Evolutionary conservation across 1,139 yeast species (phyloP), one percentile per base, ranked within the genome.

Genomic region (Scheffersomyces quercinus): DNA sequence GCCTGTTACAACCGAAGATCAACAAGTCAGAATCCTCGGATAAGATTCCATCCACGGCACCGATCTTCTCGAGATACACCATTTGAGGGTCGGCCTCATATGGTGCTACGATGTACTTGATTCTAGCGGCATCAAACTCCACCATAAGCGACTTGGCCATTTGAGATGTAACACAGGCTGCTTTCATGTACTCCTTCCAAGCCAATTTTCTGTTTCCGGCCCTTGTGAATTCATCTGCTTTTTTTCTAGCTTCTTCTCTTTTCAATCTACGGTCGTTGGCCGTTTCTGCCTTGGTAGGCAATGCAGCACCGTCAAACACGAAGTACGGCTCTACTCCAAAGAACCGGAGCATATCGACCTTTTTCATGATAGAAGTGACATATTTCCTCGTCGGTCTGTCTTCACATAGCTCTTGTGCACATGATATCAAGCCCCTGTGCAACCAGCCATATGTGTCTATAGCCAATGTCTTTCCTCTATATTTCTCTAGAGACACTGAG

Each of bases 41-140:
- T 9, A 95, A 73, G 7, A 95, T 87, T 0, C 95, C 99, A 50
- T 89, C 86, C 8, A 90, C 95, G 1, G 80, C 45, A 0, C 95
- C 95, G 0, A 68, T 54, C 46, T 81, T 81, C 60, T 93, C 99
- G 39, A 95, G 72, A 56, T 85, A 89, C 6, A 93, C 98, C 85
- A 95, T 81, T 62, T 95, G 99, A 0, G 99, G 88, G 62, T 95
- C 99, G 0, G 99, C 99, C 66, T 95, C 99, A 60, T 90, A 95
- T 0, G 99, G 99, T 0, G 99, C 99, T 8, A 95, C 99, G 13
- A 93, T 80, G 56, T 81, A 93, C 49, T 75, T 76, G 38, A 95
- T 81, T 1, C 68, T 65, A 39, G 76, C 70, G n/a, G 62, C 56
- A 53, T 82, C 83, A 49, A 95, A 73, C 51, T 81, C 85, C 29